phyloP scores from a whole-genome alignment of 1,284 basidiomycete genomes.

The Pascua guehoae region DNA sequence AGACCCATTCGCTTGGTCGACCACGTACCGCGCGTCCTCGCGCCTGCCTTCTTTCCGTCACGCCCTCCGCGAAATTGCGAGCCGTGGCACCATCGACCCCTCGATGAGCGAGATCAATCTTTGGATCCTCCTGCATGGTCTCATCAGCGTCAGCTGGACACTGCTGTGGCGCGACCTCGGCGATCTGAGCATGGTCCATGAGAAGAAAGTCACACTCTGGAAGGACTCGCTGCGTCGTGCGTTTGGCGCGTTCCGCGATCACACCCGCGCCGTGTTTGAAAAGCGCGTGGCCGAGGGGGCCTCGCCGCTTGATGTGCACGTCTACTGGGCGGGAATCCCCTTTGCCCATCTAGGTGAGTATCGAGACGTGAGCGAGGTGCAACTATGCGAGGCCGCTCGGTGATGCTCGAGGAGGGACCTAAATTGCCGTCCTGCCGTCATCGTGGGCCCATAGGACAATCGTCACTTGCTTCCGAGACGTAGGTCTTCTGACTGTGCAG shows the following conservation, averaged over 20 bases:
- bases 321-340: constrained; percentile 22
- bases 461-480: too few species aligned
- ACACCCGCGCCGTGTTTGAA: neutral
- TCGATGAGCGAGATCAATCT: constrained; percentile 12
- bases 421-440: too few species aligned
- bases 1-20: constrained; percentile 8
- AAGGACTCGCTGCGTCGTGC: constrained; percentile 23
- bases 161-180: constrained; percentile 29
- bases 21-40: neutral
- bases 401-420: too few species aligned
- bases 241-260: constrained; percentile 15
- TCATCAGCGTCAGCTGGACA: constrained; percentile 24
- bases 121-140: constrained; percentile 26
- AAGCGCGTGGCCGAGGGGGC: too few species aligned
- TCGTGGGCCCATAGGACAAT: too few species aligned
- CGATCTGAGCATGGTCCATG: constrained; percentile 26
- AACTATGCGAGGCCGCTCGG: too few species aligned
- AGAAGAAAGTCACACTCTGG: constrained; percentile 10
- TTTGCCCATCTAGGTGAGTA: constrained; percentile 19
- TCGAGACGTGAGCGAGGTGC: too few species aligned
- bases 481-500: too few species aligned
- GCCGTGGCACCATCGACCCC: constrained; percentile 14
- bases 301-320: constrained; percentile 2
- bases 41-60: constrained; percentile 7
- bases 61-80: constrained; percentile 22